A percentile compares a stretch with the other conserved stretches of the same genome.
Conservation (phyloP, 164 flowering plant genomes). For the Vitis riparia region DNA sequence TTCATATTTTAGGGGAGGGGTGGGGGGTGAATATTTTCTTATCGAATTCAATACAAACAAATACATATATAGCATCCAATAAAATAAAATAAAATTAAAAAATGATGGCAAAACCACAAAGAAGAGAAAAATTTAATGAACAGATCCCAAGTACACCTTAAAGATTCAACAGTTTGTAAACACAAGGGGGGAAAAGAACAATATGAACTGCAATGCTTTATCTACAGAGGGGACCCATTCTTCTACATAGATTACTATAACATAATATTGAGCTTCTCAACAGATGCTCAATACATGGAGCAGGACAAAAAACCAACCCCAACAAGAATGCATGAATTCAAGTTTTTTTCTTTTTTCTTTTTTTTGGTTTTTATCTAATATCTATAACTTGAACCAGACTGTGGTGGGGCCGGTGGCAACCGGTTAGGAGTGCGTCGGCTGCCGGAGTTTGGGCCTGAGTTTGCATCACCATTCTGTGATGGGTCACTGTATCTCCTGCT, state of each 20-base stretch:
- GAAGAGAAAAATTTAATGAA: conserved; percentile 1
- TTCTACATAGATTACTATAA: background rate
- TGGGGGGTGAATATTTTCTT: no score
- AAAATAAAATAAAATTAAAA: background rate
- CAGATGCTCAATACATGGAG: conserved; percentile 7
- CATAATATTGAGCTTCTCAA: conserved; percentile 2
- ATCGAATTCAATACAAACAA: no score
- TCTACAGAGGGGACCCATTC: conserved; percentile 14
- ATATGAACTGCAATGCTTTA: conserved; percentile 7
- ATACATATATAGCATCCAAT: background rate
- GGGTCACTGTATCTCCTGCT: conserved; percentile 71
- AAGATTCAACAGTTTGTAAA: background rate
- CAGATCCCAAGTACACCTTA: conserved; percentile 8
- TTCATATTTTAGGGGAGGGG: no score
- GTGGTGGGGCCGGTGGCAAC: conserved; percentile 86
- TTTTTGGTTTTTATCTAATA: conserved; percentile 34
- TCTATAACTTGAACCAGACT: conserved; percentile 54
- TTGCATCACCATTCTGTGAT: conserved; percentile 64
- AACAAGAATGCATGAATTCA: conserved; percentile 30
- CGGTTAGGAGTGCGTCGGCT: conserved; percentile 82
- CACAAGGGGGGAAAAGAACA: background rate
- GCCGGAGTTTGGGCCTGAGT: conserved; percentile 42
- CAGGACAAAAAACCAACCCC: conserved; percentile 13
- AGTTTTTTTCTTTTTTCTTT: conserved; percentile 3
- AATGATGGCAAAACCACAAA: no score